Evolutionary conservation across 2,329 filamentous ascomycete genomes (phyloP).

Genomic region (Rhytidhysteron rufulum): DNA sequence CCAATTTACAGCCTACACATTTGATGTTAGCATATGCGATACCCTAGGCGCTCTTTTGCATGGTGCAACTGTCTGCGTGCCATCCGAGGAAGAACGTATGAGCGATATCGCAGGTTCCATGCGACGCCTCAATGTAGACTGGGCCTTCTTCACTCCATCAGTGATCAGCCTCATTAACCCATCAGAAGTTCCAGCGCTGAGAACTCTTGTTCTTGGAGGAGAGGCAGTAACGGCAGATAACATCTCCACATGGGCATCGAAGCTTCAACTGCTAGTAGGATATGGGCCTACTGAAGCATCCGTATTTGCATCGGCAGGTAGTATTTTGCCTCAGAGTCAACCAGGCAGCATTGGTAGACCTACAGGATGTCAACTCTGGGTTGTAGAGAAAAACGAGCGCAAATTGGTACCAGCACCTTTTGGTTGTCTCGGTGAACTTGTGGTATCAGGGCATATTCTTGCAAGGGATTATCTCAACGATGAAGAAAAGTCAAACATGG

Average conservation of each 20-base stretch:
- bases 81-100: constrained; percentile 36
- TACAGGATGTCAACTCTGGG: constrained; percentile 17
- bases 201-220: constrained; percentile 1
- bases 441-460: constrained; percentile 12
- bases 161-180: constrained; percentile 20
- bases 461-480: constrained; percentile 17
- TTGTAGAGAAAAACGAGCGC: constrained; percentile 14
- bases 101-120: constrained; percentile 32
- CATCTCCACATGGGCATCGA: constrained; percentile 5
- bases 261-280: background rate
- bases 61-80: constrained; percentile 8
- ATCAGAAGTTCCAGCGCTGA: constrained; percentile 21
- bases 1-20: constrained; percentile 8
- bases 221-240: background rate
- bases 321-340: constrained; percentile 5
- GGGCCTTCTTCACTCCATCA: constrained; percentile 6
- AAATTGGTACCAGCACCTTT: constrained; percentile 30
- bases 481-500: constrained; percentile 18
- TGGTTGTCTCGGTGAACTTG: constrained; percentile 33
- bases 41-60: constrained; percentile 2
- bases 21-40: constrained; percentile 6
- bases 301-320: constrained; percentile 1
- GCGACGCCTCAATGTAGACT: constrained; percentile 1
- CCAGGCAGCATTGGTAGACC: constrained; percentile 9
- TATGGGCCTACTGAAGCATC: constrained; percentile 4